Evolutionary conservation across 257 asterid genomes (phyloP).

Genomic region (Rubia yunnanensis): DNA sequence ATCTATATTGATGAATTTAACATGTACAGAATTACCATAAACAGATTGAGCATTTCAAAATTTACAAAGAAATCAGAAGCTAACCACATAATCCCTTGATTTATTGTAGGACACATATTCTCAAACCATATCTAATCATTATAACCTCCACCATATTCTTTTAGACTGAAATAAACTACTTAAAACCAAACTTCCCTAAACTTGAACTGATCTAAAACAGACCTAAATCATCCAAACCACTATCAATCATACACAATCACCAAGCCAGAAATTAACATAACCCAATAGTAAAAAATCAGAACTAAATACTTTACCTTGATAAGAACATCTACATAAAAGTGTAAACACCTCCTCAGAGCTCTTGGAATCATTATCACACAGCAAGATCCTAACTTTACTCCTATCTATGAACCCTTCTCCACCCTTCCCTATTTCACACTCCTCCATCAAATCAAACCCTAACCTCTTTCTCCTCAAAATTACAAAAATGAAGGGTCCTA

Average conservation of each 20-base stretch:
- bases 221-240: neutral
- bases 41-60: neutral
- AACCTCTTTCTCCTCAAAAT: neutral
- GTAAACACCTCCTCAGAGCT: constrained; percentile 63
- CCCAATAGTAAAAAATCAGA: constrained; percentile 1
- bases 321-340: constrained; percentile 76
- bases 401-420: constrained; percentile 87
- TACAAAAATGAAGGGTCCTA: neutral
- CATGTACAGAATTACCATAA: neutral
- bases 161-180: too few species aligned
- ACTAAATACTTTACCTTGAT: constrained; percentile 52
- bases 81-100: neutral
- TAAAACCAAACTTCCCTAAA: too few species aligned
- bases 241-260: neutral
- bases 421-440: constrained; percentile 41
- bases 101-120: neutral
- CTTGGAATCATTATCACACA: constrained; percentile 74
- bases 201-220: neutral
- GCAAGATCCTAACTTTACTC: constrained; percentile 83
- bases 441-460: constrained; percentile 33
- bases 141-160: neutral
- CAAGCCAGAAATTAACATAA: constrained; percentile 4
- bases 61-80: neutral
- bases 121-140: neutral
- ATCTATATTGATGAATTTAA: neutral